Evolutionary conservation across 148 eudicot genomes (phyloP).

Genomic region (Chenopodium suecicum): DNA sequence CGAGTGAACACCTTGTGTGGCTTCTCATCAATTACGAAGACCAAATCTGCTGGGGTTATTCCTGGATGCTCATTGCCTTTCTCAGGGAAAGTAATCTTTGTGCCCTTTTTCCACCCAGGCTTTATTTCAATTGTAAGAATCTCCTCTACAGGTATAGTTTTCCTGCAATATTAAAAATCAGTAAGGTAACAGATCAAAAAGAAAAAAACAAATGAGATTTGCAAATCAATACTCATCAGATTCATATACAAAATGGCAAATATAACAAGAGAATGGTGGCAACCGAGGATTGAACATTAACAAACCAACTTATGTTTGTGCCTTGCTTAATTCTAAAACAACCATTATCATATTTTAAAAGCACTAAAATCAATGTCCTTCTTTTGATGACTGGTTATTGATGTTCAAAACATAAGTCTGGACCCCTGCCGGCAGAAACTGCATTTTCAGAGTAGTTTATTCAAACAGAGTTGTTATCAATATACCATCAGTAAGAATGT

Average conservation of each 20-base stretch:
- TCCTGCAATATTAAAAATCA: constrained; percentile 34
- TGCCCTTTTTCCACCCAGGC: constrained; percentile 87
- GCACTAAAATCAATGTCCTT: too few species aligned
- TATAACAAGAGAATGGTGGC: too few species aligned
- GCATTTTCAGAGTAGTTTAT: too few species aligned
- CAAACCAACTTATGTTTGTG: too few species aligned
- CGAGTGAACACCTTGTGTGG: constrained; percentile 62
- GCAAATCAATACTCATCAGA: not conserved
- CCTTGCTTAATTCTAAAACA: too few species aligned
- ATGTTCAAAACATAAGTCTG: too few species aligned
- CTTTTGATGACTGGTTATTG: too few species aligned
- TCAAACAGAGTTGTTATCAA: too few species aligned
- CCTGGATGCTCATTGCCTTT: constrained; percentile 76
- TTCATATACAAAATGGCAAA: not conserved
- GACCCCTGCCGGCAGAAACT: too few species aligned
- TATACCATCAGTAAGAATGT: not conserved
- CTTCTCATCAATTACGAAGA: constrained; percentile 67
- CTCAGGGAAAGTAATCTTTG: constrained; percentile 72
- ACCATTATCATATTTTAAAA: too few species aligned
- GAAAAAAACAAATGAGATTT: not conserved
- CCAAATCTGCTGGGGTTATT: constrained; percentile 48
- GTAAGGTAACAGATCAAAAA: not conserved
- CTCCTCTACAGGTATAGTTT: constrained; percentile 54
- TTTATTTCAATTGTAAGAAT: constrained; percentile 57
- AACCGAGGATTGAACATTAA: too few species aligned